Evolutionary conservation across 1,139 yeast genomes (phyloP), one percentile per base, ranked within the genome.

Genomic region (Candida dubliniensis): DNA sequence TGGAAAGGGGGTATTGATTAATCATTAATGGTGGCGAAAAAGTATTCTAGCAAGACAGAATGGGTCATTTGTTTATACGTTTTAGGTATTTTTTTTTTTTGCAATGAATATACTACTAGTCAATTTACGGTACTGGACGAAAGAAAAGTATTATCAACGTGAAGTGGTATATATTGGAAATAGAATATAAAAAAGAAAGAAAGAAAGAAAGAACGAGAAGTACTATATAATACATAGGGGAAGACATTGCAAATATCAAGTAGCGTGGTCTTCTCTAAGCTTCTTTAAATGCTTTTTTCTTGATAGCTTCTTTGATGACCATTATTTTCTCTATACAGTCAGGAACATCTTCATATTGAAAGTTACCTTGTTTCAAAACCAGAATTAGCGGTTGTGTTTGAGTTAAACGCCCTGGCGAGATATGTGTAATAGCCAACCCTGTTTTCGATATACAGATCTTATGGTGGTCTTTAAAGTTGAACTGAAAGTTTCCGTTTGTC

Each of bases 391-490:
- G 82, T 53, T 79, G 82, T 6, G 95, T 84, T 61, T 82, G 84
- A 46, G 88, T 82, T 44, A 78, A 77, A 57, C 90, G 81, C 45
- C 81, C 77, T 37, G 95, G 89, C 10, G 95, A 87, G 46, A 91
- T 83, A 56, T 89, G 89, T 32, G 96, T 88, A 33, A 91, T 76
- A 38, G 82, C 82, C 52, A 78, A 75, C 14, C 96, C 97, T 44
- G 80, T 74, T 54, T 84, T 84, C 38, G 93, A 84, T 36, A 91
- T 65, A 51, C 95, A 84, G 47, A 91, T 70, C 67, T 93, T 93
- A 66, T 87, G 91, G 60, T 93, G 99, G 67, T 93, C 99, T 60
- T 87, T 87, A 67, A 93, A 93, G 66, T 93, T 93, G 69, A 90
- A 90, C 65, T 93, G 99, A 66, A 87, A 82, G 39, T 89, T 84